Evolutionary conservation across 176 grass and related monocot species (phyloP), one percentile per base, ranked within the genome.

Genomic region (Bromus sterilis): DNA sequence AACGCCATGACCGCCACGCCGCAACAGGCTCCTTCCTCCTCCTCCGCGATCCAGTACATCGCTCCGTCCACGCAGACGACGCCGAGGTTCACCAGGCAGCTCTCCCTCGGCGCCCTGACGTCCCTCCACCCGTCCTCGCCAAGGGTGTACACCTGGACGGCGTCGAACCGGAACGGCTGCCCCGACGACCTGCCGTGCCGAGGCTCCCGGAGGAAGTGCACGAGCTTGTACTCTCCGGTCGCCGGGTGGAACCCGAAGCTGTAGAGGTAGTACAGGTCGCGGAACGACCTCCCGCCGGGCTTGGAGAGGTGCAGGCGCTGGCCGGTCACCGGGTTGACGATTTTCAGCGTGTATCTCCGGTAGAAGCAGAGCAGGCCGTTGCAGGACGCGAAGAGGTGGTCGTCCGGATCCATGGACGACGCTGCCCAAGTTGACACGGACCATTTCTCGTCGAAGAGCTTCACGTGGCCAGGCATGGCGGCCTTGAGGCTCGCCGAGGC

Each of bases 341-440:
- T 78, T 64, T 87, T 87, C 18, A 87, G 33, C 3, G 74, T 83
- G 74, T 36, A 42, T 31, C 6, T 71, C 73, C 37, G 53, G 73
- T 82, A 78, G 79, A 82, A 87, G 79, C 85, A 87, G 77, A 87
- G 85, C 64, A 87, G 55, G 9, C 85, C 85, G 3, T 82, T 78
- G 74, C 79, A 87, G 2, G 73, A 87, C 20, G 79, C 79, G 70
- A 87, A 82, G 34, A 87, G 63, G 62, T 78, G 79, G 51, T 71
- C 73, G 4, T 87, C 73, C 4, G 31, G 23, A 7, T 83, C 86
- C 41, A 87, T 63, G 33, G 76, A 36, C 0, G 64, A 41, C 16
- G 85, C 16, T 32, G 6, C 63, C 63, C 79, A 83, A 7, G 74
- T 55, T 8, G 24, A 71, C 26, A 34, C 18, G 11, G 86, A 83